Evolutionary conservation across 2,329 filamentous ascomycete species (phyloP), one percentile per base, ranked within the genome.

Genomic region (Fusarium xyrophilum): DNA sequence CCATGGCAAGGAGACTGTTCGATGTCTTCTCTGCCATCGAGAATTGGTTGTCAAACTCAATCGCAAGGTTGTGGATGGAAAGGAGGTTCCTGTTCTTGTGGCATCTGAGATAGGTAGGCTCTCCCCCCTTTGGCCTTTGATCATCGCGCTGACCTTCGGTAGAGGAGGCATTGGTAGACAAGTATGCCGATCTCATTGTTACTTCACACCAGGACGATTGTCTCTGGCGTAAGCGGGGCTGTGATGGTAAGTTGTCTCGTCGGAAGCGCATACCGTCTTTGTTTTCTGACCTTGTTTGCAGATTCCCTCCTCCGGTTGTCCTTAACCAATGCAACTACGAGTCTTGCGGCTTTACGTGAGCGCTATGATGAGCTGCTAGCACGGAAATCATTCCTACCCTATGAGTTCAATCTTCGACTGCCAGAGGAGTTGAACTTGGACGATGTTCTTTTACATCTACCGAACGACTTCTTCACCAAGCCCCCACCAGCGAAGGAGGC

Each of bases 161-260:
- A 82, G 87, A 88, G 74, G 82, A 89, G 35, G 91, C 88, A 19
- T 82, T 98, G 53, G 89, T 96, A 11, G 87, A 91, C 46, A 90
- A 90, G 74, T 97, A 97, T 76, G 83, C 83, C 25, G 87, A 89
- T 52, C 82, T 95, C 63, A 90, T 97, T 54, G 80, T 91, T 17
- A 84, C 88, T 27, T 91, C 89, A 4, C 95, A 99, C 76, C 86
- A 89, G 30, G 89, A 93, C 54, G 89, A 89, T 65, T 99, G 95
- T 75, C 83, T 96, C 21, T 99, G 95, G 96, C 88, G 89, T 72
- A 91, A 88, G 76, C 88, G 88, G 63, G 93, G 93, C n/a, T 97
- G 94, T 76, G 93, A 97, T 79, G 89, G 91, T 93, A 82, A 64
- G 81, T 57, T 13, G 13, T 19, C 23, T 35, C 23, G 28, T 32